Evolutionary conservation across 495 filamentous ascomycete species (phyloP).

Genomic region (Penicillium coffeae): DNA sequence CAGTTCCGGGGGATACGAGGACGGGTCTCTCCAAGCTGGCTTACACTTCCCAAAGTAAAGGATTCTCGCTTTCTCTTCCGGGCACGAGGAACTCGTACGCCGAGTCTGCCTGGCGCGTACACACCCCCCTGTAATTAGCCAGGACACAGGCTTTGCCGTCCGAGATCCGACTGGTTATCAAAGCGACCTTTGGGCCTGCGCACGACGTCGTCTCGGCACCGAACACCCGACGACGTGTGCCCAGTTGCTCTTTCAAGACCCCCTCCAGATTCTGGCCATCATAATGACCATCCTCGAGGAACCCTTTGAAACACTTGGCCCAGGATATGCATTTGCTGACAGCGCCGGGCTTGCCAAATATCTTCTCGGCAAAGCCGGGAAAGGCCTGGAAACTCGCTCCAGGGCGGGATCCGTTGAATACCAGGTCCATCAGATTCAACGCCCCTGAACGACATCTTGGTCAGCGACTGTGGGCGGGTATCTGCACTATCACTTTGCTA

Average conservation of each 20-base stretch:
- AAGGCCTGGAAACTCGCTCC: conserved; percentile 9
- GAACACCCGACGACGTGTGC: conserved; percentile 10
- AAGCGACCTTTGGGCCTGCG: conserved; percentile 8
- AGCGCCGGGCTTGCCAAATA: neutral
- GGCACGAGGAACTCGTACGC: conserved; percentile 18
- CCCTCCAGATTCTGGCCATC: conserved; percentile 3
- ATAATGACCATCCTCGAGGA: conserved; percentile 11
- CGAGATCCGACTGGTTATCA: conserved; percentile 16
- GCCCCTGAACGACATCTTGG: neutral
- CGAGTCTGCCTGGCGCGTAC: neutral
- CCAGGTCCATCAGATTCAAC: conserved; percentile 3
- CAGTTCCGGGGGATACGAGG: no score
- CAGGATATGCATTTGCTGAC: neutral
- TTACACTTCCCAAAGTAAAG: conserved; percentile 16
- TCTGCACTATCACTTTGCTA: neutral
- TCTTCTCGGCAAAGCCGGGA: conserved; percentile 8
- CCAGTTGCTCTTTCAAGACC: conserved; percentile 6
- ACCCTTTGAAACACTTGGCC: neutral
- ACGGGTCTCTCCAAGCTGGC: conserved; percentile 2
- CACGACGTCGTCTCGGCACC: conserved; percentile 4
- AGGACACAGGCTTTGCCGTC: conserved; percentile 18
- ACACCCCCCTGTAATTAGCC: conserved; percentile 17
- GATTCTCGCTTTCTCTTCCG: conserved; percentile 6
- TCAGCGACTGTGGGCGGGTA: neutral
- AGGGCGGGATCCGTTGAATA: conserved; percentile 3